Evolutionary conservation across 768 basidiomycete species (phyloP).

Genomic region (Lyophyllum decastes): DNA sequence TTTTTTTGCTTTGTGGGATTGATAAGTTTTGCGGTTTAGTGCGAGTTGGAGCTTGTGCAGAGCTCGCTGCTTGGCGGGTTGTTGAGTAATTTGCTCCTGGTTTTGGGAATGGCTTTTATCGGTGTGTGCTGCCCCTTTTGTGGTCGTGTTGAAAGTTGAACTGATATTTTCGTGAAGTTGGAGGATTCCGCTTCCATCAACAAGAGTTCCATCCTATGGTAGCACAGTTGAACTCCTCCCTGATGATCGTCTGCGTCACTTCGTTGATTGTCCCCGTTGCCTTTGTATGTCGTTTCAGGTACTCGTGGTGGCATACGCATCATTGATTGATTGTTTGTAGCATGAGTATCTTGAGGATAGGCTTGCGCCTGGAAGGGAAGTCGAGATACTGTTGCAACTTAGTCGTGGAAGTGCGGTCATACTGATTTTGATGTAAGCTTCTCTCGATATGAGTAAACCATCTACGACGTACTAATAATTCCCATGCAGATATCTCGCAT

Average conservation of each 20-base stretch:
- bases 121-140: too few relatives aligned
- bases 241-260: constrained; percentile 70
- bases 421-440: constrained; percentile 42
- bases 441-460: background rate
- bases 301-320: constrained; percentile 6
- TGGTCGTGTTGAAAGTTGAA: too few relatives aligned
- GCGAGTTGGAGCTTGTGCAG: constrained; percentile 55
- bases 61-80: constrained; percentile 53
- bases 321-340: constrained; percentile 22
- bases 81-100: constrained; percentile 75
- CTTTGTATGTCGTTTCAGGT: constrained; percentile 37
- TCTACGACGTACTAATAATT: constrained; percentile 2
- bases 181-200: constrained; percentile 50
- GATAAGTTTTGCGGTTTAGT: constrained; percentile 25
- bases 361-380: constrained; percentile 36
- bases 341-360: constrained; percentile 37
- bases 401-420: constrained; percentile 51
- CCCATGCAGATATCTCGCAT: constrained; percentile 28
- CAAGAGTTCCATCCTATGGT: constrained; percentile 57
- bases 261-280: constrained; percentile 69
- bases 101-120: constrained; percentile 83
- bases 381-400: constrained; percentile 41
- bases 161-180: constrained; percentile 27
- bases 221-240: constrained; percentile 65
- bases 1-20: background rate